phyloP scores from a whole-genome alignment of 495 filamentous ascomycete species.

The Saxophila tyrrhenica region DNA sequence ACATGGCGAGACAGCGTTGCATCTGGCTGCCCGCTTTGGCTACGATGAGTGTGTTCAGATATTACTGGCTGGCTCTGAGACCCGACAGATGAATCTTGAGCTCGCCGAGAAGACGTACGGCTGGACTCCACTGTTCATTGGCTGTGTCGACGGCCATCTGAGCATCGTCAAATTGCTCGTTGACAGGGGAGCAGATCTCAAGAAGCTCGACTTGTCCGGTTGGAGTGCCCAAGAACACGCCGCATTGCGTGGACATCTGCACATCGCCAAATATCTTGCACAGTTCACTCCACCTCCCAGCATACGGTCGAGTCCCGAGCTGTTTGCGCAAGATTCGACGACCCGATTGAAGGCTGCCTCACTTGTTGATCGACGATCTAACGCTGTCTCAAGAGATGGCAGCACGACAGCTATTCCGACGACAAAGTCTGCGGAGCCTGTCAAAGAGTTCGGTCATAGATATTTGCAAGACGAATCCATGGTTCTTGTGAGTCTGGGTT shows the following conservation, averaged over 20 bases:
- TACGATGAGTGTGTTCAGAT: constrained; percentile 68
- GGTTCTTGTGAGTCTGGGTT: constrained; percentile 83
- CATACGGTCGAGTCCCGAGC: constrained; percentile 33
- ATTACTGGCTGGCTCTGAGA: constrained; percentile 54
- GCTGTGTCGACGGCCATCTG: constrained; percentile 75
- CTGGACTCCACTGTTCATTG: constrained; percentile 89
- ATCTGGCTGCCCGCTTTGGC: constrained; percentile 82
- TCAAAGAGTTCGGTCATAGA: constrained; percentile 92
- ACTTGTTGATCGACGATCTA: constrained; percentile 43
- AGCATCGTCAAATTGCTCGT: constrained; percentile 59
- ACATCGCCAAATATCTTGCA: constrained; percentile 59
- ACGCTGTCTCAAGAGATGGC: constrained; percentile 29
- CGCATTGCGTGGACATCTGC: constrained; percentile 71
- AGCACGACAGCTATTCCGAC: not conserved
- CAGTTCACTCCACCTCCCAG: constrained; percentile 37
- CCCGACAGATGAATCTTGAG: constrained; percentile 65
- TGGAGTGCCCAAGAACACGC: constrained; percentile 96
- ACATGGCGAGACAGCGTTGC: constrained; percentile 85
- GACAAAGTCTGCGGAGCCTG: constrained; percentile 46
- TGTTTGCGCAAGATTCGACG: constrained; percentile 5
- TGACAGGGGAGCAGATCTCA: constrained; percentile 61
- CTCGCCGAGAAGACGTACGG: constrained; percentile 72
- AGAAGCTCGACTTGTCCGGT: constrained; percentile 67
- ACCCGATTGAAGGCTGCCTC: constrained; percentile 30
- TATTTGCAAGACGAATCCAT: constrained; percentile 84